Base-by-base conservation (phyloP, 2,329 filamentous ascomycete genomes). In the Alternaria sp. region DNA sequence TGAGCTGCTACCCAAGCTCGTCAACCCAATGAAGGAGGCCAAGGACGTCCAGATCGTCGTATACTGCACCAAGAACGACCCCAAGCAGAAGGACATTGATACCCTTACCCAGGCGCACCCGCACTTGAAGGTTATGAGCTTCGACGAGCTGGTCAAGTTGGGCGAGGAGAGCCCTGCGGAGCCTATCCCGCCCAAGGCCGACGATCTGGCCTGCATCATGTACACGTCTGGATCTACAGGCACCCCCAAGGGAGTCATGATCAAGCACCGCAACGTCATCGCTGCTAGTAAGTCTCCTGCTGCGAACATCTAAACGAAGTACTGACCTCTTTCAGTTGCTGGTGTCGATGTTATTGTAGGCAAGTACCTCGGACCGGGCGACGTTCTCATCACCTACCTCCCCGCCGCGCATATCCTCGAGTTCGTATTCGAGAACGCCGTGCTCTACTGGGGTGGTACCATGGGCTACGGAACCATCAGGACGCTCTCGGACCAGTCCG, bases 351-450 rank as follows among this genome's bases (percentile, higher is more conserved):
- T 87, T 45, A 89, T 93, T 65, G 89, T 98, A 51, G 92, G 92
- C 21, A 89, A 90, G 62, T 91, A 91, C 74, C 88, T 98, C 54
- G 90, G 90, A 64, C 89, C 91, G 61, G 88, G 87, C 49, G 96
- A 99, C 72, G 87, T 87, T 49, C 85, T 98, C 46, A 87, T 99
- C 49, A 93, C 94, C 21, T 99, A 98, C 80, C 88, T 99, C 14
- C 96, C 96, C 2, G 89, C 97, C 57, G 94, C 96, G 3, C 96
- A 99, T 78, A 98, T 98, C 74, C 89, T 99, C 74, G 96, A 99
- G 81, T 96, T 97, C 81, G 92, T 95, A 63, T 93, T 99, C 70
- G 96, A 99, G 82, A 97, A 97, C 79, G 85, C 95, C 8, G 93
- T 92, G 62, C 82, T 99, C 65, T 96, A 90, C 82, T 92, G 95